A percentile compares a stretch with the other conserved stretches of the same genome.
Conservation (phyloP, 2,329 filamentous ascomycete genomes). For the Corniculantispora saksenae region DNA sequence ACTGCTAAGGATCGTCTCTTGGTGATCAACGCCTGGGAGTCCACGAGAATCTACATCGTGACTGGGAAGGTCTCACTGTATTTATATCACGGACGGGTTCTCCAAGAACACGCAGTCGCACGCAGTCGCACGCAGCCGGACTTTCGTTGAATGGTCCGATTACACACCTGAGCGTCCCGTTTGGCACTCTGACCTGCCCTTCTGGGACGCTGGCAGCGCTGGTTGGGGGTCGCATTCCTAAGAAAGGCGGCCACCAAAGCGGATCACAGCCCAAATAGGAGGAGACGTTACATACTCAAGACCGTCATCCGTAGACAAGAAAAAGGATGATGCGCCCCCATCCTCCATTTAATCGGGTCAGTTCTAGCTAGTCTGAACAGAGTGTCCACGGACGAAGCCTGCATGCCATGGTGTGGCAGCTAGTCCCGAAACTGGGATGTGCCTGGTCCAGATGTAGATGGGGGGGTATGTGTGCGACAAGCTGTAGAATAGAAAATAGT, state of each 20-base stretch:
- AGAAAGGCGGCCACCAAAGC: constrained; percentile 5
- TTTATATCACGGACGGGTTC: neutral
- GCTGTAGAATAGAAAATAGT: no score
- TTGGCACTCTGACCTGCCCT: constrained; percentile 14
- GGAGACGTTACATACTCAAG: constrained; percentile 15
- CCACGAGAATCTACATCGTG: constrained; percentile 3
- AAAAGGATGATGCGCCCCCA: neutral
- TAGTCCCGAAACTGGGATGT: neutral
- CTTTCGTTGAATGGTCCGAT: neutral
- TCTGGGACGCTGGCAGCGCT: neutral
- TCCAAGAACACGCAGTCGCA: neutral
- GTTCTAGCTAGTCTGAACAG: neutral
- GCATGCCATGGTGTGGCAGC: constrained; percentile 5
- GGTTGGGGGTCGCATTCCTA: constrained; percentile 9
- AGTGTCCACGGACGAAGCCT: neutral
- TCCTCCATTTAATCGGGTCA: neutral
- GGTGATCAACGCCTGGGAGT: constrained; percentile 10
- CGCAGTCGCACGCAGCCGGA: neutral
- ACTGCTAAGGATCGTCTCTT: neutral
- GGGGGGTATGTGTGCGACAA: neutral
- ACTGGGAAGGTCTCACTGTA: neutral
- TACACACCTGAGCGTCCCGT: neutral
- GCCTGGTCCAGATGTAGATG: neutral
- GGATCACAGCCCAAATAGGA: constrained; percentile 2
- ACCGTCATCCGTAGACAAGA: neutral